Base-by-base conservation (phyloP, 1,139 yeast species). In the Yamadazyma dushanensis region DNA sequence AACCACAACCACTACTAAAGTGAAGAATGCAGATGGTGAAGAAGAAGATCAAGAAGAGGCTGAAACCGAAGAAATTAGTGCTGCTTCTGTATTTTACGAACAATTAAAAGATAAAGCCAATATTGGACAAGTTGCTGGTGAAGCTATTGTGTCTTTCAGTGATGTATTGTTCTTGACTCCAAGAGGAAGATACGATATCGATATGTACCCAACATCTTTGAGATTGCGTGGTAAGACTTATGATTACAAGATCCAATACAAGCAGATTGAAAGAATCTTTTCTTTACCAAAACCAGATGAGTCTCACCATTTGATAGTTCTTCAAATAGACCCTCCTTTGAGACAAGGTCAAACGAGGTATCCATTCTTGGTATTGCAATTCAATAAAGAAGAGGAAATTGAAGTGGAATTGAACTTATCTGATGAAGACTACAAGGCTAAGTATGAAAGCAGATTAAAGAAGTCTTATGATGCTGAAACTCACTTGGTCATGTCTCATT, bases 131-230 rank as follows among this genome's bases (percentile, higher is more conserved):
- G 94, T 83, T 37, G 86, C 96, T 1, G 98, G 97, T 29, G 96
- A 90, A 49, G 95, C 96, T n/a, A 85, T 94, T 58, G 97, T 89
- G 3, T 84, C 97, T 4, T 89, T 92, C 66, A 79, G 87, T 36
- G 97, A 90, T 53, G 83, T 89, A 8, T 73, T 92, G 56, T 89
- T 92, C 73, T 78, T 94, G 43, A 94, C 98, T 1, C 99, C 99
- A 51, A 81, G 95, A 75, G 98, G 98, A 51, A 92, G 98, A 62
- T 92, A 90, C 61, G 98, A 94, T 59, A 85, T 92, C 51, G 97
- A 90, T 61, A 84, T 92, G 83, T 92, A 87, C 63, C 82, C 88
- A 29, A 78, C 80, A 18, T 86, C 95, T 29, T 78, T 94, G 63
- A 81, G 98, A 59, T 73, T 92, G 40, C 82, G 98, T 55, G 99